phyloP scores from a whole-genome alignment of 2,329 filamentous ascomycete species.

The Penicillium janthinellum region DNA sequence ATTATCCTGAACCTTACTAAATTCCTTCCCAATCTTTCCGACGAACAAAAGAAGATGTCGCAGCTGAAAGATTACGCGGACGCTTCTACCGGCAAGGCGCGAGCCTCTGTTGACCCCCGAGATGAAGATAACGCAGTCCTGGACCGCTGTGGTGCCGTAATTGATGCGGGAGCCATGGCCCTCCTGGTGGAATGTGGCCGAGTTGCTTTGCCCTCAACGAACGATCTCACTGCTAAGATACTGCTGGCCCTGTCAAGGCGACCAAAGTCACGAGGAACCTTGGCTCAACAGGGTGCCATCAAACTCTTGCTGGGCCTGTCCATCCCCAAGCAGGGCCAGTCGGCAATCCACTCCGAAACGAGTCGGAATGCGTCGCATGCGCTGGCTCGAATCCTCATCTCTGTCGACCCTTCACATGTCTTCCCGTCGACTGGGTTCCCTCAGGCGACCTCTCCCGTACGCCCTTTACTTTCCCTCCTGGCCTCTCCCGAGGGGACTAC shows the following conservation, averaged over 20 bases:
- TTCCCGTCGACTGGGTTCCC: conserved; percentile 79
- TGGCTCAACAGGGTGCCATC: conserved; percentile 92
- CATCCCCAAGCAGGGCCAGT: conserved; percentile 44
- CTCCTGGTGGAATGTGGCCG: conserved; percentile 76
- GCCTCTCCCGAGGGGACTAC: conserved; percentile 63
- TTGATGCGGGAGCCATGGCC: conserved; percentile 76
- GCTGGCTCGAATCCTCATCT: conserved; percentile 82
- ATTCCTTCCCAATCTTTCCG: conserved; percentile 75
- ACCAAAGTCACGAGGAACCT: conserved; percentile 70
- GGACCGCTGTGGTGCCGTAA: conserved; percentile 73
- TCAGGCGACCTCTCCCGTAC: conserved; percentile 73
- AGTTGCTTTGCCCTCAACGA: conserved; percentile 67
- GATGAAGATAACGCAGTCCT: conserved; percentile 76
- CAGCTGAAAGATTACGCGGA: conserved; percentile 95
- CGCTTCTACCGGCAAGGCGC: conserved; percentile 71
- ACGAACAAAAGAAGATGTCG: conserved; percentile 88
- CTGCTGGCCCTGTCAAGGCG: conserved; percentile 75
- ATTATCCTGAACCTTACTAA: conserved; percentile 82
- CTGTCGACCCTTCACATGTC: conserved; percentile 78
- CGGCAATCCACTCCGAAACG: conserved; percentile 40
- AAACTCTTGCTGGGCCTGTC: conserved; percentile 77
- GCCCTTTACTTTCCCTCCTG: conserved; percentile 76
- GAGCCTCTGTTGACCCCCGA: conserved; percentile 62
- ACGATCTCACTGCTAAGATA: conserved; percentile 71
- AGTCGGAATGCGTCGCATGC: conserved; percentile 71